Percentiles rank a stretch among this genome's conserved stretches.
Evolutionary conservation across 345 rosid genomes (phyloP).

Genomic region (Populus ilicifolia): DNA sequence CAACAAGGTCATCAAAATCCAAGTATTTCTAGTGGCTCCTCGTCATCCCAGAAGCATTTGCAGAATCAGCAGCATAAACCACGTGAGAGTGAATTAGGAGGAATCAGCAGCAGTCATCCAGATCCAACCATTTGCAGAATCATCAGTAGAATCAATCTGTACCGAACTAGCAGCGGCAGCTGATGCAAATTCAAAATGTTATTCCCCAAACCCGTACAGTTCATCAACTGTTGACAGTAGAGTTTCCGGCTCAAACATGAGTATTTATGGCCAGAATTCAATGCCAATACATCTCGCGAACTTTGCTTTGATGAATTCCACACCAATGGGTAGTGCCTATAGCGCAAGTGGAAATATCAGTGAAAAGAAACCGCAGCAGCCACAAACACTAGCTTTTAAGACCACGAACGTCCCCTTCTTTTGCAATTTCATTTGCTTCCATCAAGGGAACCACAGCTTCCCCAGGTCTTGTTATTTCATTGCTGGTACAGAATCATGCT

Average conservation of each 20-base stretch:
- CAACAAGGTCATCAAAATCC: conserved; percentile 69
- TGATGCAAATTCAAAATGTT: conserved; percentile 48
- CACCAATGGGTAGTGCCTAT: conserved; percentile 45
- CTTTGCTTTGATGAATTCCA: conserved; percentile 59
- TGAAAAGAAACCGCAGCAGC: conserved; percentile 63
- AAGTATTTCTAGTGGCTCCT: conserved; percentile 61
- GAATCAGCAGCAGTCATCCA: not conserved
- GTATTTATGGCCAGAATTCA: conserved; percentile 60
- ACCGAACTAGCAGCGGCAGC: conserved; percentile 60
- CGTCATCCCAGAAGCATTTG: conserved; percentile 71
- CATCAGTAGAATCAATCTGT: conserved; percentile 52
- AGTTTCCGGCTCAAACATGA: conserved; percentile 51
- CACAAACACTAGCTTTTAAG: conserved; percentile 45
- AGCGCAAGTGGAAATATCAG: conserved; percentile 38
- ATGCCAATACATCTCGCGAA: conserved; percentile 58
- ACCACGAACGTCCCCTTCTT: conserved; percentile 61
- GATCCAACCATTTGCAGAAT: conserved; percentile 38
- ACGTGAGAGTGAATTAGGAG: conserved; percentile 38
- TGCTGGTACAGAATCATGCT: conserved; percentile 68
- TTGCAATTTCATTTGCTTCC: conserved; percentile 89
- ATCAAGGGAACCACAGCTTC: conserved; percentile 52
- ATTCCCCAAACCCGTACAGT: conserved; percentile 60
- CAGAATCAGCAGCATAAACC: conserved; percentile 71
- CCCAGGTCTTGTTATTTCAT: conserved; percentile 61
- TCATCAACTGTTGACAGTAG: conserved; percentile 77